These are phyloP conservation scores for Eurotiales sp. DNA, from an alignment of 2,329 filamentous ascomycete genomes.

Conservation along the genomic window DNA sequence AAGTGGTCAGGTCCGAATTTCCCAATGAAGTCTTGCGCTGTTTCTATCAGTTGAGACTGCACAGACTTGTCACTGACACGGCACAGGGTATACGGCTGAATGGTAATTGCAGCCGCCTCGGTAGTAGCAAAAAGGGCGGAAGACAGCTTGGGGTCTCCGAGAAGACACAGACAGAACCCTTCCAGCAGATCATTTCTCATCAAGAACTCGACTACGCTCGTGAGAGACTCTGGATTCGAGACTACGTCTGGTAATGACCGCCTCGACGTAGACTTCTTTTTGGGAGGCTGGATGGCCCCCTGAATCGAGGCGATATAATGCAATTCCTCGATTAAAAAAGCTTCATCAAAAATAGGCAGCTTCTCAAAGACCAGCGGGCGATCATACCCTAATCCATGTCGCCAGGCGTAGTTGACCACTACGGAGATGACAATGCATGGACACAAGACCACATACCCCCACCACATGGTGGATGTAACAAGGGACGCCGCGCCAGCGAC, in stretches of 20 bases:
- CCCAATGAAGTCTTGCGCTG: background rate
- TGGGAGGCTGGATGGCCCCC: background rate
- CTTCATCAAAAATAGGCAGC: background rate
- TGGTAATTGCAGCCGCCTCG: background rate
- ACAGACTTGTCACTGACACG: background rate
- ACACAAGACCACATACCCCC: slow-evolving; percentile 51
- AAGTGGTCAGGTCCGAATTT: background rate
- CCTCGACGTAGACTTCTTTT: background rate
- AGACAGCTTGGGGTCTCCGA: background rate
- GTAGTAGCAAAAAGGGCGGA: background rate
- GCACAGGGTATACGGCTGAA: background rate
- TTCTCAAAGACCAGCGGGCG: slow-evolving; percentile 20
- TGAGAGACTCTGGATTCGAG: background rate
- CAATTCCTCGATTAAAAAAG: background rate
- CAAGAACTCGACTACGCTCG: background rate
- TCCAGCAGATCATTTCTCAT: slow-evolving; percentile 2
- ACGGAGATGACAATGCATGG: slow-evolving; percentile 49
- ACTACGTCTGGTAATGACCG: background rate
- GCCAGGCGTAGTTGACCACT: slow-evolving; percentile 50
- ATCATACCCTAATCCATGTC: slow-evolving; percentile 46
- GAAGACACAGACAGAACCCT: background rate
- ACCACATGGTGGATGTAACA: slow-evolving; percentile 50
- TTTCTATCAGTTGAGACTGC: background rate
- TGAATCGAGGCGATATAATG: background rate
- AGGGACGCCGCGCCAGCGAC: slow-evolving; percentile 50